Evolutionary conservation across 2,329 filamentous ascomycete species (phyloP).

Genomic region (Aspergillus transmontanensis): DNA sequence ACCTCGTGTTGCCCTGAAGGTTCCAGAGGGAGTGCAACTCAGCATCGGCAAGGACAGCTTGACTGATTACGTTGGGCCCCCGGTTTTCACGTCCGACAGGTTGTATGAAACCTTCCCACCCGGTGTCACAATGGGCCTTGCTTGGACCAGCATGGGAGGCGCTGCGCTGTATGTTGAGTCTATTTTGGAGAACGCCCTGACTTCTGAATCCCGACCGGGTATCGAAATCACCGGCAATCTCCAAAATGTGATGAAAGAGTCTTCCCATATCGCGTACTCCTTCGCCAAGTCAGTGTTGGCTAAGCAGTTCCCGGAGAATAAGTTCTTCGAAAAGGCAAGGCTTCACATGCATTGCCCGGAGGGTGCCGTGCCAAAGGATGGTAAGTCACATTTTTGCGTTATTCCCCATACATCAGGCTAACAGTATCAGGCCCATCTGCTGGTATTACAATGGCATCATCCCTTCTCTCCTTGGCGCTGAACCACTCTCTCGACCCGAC

Average conservation of each 20-base stretch:
- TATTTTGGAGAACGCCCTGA: constrained; percentile 82
- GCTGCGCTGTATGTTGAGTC: constrained; percentile 97
- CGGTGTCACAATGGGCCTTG: constrained; percentile 95
- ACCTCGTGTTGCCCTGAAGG: constrained; percentile 75
- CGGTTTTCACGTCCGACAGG: constrained; percentile 92
- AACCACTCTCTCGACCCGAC: constrained; percentile 78
- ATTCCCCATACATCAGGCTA: constrained; percentile 10
- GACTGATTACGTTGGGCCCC: constrained; percentile 95
- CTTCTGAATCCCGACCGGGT: constrained; percentile 71
- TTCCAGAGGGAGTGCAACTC: constrained; percentile 85
- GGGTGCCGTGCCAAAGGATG: constrained; percentile 94
- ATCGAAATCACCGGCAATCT: constrained; percentile 94
- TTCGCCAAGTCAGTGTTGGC: constrained; percentile 91
- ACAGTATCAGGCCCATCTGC: constrained; percentile 66
- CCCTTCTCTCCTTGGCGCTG: constrained; percentile 80
- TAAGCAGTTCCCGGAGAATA: constrained; percentile 81
- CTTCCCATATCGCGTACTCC: constrained; percentile 90
- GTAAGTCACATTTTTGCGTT: constrained; percentile 34
- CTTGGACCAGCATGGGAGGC: constrained; percentile 97
- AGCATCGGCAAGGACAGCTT: constrained; percentile 85
- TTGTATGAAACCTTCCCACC: constrained; percentile 92
- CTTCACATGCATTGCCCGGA: constrained; percentile 96
- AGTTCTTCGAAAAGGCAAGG: constrained; percentile 94
- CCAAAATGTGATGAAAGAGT: constrained; percentile 98
- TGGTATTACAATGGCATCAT: constrained; percentile 98